Evolutionary conservation across 106 monocot species (phyloP).

Genomic region (Allium fistulosum): DNA sequence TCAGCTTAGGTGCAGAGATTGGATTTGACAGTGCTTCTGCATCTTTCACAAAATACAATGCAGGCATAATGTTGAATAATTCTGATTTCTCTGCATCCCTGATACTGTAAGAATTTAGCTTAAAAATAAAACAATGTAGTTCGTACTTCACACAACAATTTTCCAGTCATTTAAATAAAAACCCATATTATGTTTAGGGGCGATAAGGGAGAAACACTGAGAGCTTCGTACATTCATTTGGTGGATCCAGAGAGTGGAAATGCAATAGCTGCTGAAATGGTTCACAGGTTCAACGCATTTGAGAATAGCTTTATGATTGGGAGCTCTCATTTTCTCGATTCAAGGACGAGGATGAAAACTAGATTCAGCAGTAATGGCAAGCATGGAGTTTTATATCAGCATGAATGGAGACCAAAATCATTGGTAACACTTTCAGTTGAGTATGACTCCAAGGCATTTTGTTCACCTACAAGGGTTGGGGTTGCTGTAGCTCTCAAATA

Average conservation of each 20-base stretch:
- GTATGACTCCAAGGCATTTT: slow-evolving; percentile 25
- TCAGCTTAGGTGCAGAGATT: slow-evolving; percentile 55
- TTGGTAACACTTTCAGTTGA: slow-evolving; percentile 45
- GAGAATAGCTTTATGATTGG: slow-evolving; percentile 44
- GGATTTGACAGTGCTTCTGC: slow-evolving; percentile 67
- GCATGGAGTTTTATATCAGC: slow-evolving; percentile 22
- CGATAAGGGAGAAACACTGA: slow-evolving; percentile 45
- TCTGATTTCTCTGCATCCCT: slow-evolving; percentile 63
- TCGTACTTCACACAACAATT: background rate
- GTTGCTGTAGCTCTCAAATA: slow-evolving; percentile 27
- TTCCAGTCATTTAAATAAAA: too few species aligned
- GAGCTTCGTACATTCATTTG: slow-evolving; percentile 39
- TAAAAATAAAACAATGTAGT: background rate
- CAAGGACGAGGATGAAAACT: slow-evolving; percentile 27
- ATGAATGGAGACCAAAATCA: slow-evolving; percentile 54
- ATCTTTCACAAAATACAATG: slow-evolving; percentile 64
- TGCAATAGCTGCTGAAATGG: slow-evolving; percentile 37
- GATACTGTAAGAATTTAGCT: slow-evolving; percentile 32
- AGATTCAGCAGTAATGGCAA: slow-evolving; percentile 32
- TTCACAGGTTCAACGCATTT: slow-evolving; percentile 17
- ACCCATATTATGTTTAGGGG: slow-evolving; percentile 15
- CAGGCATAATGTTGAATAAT: slow-evolving; percentile 55
- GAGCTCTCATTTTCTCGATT: slow-evolving; percentile 21
- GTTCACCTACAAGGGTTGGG: slow-evolving; percentile 28
- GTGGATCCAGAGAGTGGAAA: slow-evolving; percentile 21